These are phyloP conservation scores for Sutorius australiensis DNA, from an alignment of 768 basidiomycete species.

Conservation along the genomic window DNA sequence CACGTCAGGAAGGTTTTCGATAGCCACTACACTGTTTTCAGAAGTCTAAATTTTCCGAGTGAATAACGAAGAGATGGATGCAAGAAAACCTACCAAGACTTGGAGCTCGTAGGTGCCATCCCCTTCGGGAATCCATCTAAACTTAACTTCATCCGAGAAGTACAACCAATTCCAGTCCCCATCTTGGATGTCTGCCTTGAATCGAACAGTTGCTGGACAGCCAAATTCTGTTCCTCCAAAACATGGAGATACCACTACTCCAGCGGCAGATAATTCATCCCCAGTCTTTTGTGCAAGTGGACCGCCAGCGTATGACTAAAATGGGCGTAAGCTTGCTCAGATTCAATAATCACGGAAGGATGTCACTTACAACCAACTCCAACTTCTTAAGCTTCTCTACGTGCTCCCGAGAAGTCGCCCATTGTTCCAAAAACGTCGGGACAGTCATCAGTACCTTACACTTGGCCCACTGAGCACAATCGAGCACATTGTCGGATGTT, in stretches of 20 bases:
- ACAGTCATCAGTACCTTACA: conserved; percentile 11
- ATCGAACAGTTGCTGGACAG: background rate
- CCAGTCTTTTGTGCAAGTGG: conserved; percentile 13
- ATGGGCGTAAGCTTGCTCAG: background rate
- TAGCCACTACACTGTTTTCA: background rate
- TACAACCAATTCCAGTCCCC: conserved; percentile 18
- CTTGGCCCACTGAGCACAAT: conserved; percentile 3
- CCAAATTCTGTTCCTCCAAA: conserved; percentile 27
- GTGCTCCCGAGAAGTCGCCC: conserved; percentile 8
- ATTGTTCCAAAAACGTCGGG: conserved; percentile 20
- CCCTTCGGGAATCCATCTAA: conserved; percentile 31
- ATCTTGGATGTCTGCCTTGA: conserved; percentile 3
- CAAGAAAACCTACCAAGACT: conserved; percentile 26
- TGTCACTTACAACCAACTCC: conserved; percentile 14
- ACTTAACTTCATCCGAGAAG: conserved; percentile 15
- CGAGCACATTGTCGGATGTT: conserved; percentile 20
- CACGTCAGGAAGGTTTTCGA: conserved; percentile 35
- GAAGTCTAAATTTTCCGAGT: background rate
- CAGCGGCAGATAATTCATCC: conserved; percentile 14
- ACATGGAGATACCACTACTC: conserved; percentile 6
- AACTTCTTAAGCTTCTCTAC: conserved; percentile 18
- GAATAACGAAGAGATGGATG: background rate
- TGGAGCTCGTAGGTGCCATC: conserved; percentile 34
- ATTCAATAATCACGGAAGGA: background rate
- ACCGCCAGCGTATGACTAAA: conserved; percentile 12